A percentile compares a stretch with the other conserved stretches of the same genome.
Conservation (phyloP, 495 filamentous ascomycete genomes). For the Hyphodiscus hymeniophilus region DNA sequence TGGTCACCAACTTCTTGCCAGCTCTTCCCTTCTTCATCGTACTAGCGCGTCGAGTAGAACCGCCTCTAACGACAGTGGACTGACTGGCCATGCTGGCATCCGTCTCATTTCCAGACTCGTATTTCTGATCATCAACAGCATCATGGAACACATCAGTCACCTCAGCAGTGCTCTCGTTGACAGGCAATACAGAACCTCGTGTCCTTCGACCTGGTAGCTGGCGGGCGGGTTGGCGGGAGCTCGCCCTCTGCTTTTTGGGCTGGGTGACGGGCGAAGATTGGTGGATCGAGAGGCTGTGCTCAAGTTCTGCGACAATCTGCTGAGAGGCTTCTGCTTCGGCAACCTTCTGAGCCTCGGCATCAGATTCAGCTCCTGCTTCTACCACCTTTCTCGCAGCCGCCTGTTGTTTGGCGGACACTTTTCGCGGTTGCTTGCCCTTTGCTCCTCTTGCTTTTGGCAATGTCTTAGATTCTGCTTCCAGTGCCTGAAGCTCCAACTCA, state of each 20-base stretch:
- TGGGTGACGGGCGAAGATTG: constrained; percentile 27
- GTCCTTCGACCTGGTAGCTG: constrained; percentile 6
- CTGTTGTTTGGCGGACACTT: constrained; percentile 16
- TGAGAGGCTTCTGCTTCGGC: constrained; percentile 23
- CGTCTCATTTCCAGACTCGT: constrained; percentile 28
- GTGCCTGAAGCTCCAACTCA: constrained; percentile 33
- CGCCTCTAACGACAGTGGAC: constrained; percentile 19
- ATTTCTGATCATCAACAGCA: background rate
- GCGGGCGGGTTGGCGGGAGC: constrained; percentile 6
- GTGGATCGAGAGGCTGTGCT: constrained; percentile 32
- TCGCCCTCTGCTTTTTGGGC: constrained; percentile 19
- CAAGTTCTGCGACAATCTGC: constrained; percentile 29
- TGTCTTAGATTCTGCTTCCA: constrained; percentile 30
- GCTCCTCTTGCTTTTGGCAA: constrained; percentile 34
- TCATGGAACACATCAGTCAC: background rate
- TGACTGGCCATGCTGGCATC: constrained; percentile 26
- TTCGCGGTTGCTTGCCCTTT: constrained; percentile 18
- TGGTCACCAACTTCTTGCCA: constrained; percentile 34
- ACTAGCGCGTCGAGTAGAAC: constrained; percentile 17
- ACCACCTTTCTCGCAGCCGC: constrained; percentile 14
- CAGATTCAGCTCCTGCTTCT: constrained; percentile 26
- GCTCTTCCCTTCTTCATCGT: constrained; percentile 37
- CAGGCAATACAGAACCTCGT: constrained; percentile 12
- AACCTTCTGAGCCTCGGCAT: constrained; percentile 24
- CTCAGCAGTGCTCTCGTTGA: constrained; percentile 1